Evolutionary conservation across 495 filamentous ascomycete species (phyloP), one percentile per base, ranked within the genome.

Genomic region (Penicillium daleae): DNA sequence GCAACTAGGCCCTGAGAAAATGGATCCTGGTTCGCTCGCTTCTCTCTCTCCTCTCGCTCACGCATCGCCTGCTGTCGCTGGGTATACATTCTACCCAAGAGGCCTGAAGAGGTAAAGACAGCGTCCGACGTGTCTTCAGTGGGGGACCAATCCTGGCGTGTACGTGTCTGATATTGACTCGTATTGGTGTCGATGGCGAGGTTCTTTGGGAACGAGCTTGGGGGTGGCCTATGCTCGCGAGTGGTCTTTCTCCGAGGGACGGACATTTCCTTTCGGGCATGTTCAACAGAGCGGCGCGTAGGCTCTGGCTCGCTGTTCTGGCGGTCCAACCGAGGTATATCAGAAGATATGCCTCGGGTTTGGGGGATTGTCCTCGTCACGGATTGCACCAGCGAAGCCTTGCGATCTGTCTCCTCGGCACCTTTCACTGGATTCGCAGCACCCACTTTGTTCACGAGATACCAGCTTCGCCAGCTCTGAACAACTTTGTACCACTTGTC

Each of bases 381-480:
- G 9, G 51, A 35, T 54, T 54, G 51, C n/a, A 54, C 15, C 21
- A 56, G 27, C 9, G 54, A 40, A 3, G 35, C 7, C 19, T 56
- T 56, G 21, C 21, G 33, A n/a, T 56, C 54, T 13, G 75, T 75
- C 51, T 77, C 64, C 31, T 74, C 70, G 10, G 73, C 82, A 56
- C 6, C 4, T 32, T 32, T 37, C 17, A 54, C 51, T 21, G 51
- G 51, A 21, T 54, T n/a, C 3, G 29, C 32, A 33, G 83, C 82
- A 40, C 83, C 89, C 76, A 87, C 80, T 59, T 66, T 75, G 66
- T 89, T 86, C 31, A 91, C 86, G 22, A 97, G 69, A 71, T 96
- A 95, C 92, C 93, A 92, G 73, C 90, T 93, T 59, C 95, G 81
- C 94, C 92, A 97, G 48, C 78, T 76, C 62, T 95, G 90, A 3